Conservation (phyloP, 2,329 filamentous ascomycete genomes). For the Hypoxylon sp. region DNA sequence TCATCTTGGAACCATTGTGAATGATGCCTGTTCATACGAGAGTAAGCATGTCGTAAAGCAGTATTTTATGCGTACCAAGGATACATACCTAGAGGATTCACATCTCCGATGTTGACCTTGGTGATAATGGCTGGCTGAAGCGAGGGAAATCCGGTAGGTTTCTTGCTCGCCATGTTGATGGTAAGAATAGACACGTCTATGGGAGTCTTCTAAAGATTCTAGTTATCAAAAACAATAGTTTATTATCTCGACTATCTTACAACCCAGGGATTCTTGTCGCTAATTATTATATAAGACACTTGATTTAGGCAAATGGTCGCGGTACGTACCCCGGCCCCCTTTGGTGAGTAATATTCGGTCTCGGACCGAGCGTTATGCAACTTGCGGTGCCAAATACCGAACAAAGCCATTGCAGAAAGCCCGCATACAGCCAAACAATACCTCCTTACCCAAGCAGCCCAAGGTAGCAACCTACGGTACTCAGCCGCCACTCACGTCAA, state of each 20-base stretch:
- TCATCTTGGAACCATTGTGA: constrained; percentile 3
- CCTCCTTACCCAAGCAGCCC: neutral
- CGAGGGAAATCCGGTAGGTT: neutral
- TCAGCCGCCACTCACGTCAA: neutral
- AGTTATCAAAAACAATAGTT: no score
- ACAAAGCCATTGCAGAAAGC: neutral
- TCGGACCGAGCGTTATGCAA: neutral
- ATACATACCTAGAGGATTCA: neutral
- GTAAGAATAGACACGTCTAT: neutral
- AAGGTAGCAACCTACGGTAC: neutral
- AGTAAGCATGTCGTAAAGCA: neutral
- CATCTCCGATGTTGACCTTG: constrained; percentile 3
- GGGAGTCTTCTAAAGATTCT: neutral
- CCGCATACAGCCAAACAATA: neutral
- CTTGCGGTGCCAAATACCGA: neutral
- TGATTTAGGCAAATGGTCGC: neutral
- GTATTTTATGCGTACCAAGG: neutral
- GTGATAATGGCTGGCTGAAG: constrained; percentile 1
- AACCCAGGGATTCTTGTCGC: neutral
- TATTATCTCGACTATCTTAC: neutral
- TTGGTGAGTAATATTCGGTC: neutral
- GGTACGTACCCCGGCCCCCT: neutral
- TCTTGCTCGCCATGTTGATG: neutral
- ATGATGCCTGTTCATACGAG: constrained; percentile 1
- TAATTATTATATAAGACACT: neutral